phyloP scores from a whole-genome alignment of 371 early-diverging fungal genomes.

The Dichotomocladium elegans region DNA sequence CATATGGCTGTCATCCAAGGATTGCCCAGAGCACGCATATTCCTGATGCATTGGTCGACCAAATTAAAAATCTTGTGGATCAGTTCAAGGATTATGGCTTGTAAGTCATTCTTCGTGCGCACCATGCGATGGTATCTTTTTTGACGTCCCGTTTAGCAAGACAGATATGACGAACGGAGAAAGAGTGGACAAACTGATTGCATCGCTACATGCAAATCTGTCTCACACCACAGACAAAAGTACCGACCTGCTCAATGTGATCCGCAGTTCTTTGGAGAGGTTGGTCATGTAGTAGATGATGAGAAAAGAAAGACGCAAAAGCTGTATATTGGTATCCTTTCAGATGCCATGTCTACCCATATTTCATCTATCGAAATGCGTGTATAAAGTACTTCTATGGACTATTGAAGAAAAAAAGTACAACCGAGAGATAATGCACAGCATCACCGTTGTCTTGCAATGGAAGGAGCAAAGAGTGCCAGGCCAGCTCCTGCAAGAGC shows the following conservation, averaged over 20 bases:
- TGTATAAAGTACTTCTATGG: neutral
- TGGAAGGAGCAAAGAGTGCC: too few species aligned
- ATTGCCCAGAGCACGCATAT: conserved; percentile 1
- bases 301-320: neutral
- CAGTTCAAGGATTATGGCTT: conserved; percentile 18
- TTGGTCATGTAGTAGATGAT: too few species aligned
- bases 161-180: conserved; percentile 4
- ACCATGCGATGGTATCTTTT: neutral
- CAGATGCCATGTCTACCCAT: neutral
- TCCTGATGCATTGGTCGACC: conserved; percentile 2
- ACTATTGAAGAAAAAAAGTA: too few species aligned
- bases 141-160: neutral
- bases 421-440: too few species aligned
- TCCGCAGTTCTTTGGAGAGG: too few species aligned
- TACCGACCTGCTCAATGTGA: neutral
- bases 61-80: conserved; percentile 11
- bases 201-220: conserved; percentile 7
- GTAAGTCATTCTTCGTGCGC: conserved; percentile 2
- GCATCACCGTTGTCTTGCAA: neutral
- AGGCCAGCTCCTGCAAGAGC: neutral
- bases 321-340: neutral
- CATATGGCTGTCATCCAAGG: conserved; percentile 8
- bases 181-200: conserved; percentile 11
- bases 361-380: neutral
- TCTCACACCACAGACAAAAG: neutral